Base-by-base conservation (phyloP, 305 asterid genomes). In the Fraxinus xanthoxyloides region DNA sequence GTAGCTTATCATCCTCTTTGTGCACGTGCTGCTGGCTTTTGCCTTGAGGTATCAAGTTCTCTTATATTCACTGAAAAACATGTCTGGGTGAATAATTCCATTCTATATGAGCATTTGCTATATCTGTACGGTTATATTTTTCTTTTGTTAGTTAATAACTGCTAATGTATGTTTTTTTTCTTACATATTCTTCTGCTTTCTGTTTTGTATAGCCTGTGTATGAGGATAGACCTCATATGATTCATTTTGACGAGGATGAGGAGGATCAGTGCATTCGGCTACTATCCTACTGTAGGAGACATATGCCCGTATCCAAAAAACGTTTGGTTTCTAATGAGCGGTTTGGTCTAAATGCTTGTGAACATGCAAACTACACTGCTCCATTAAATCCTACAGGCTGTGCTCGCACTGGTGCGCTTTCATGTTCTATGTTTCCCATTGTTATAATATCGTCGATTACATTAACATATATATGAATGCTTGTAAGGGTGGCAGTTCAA, bases 21-120 rank as follows among this genome's bases (percentile, higher is more conserved):
- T 89, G 99, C 99, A 30, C 97, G 99, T 85, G 99, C 91, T 83
- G 99, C 99, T 67, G 98, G 99, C 65, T 97, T 91, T 85, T 97
- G 98, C 84, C 94, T 91, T 80, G 98, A 97, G 98, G 99, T 97
- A 90, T 81, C 26, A 7, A 21, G 67, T 84, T 79, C 46, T 80
- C 43, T 56, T 31, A 63, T 24, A 31, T 79, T 70, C 24, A 48
- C 36, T 77, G 69, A 31, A 12, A 70, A 48, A 40, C 8, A 21
- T 32, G 51, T 81, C 65, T 76, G 77, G 75, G 63, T 75, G 79
- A 59, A 82, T 69, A 76, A 28, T 46, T 75, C 72, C 24, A 63
- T 67, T 56, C 51, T 70, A 56, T 63, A 63, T 75, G 36, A 70
- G 51, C 40, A 28, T 19, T 38, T 76, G 23, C 35, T 15, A 75